Evolutionary conservation across 495 filamentous ascomycete species (phyloP).

Genomic region (Apiosordaria backusii): DNA sequence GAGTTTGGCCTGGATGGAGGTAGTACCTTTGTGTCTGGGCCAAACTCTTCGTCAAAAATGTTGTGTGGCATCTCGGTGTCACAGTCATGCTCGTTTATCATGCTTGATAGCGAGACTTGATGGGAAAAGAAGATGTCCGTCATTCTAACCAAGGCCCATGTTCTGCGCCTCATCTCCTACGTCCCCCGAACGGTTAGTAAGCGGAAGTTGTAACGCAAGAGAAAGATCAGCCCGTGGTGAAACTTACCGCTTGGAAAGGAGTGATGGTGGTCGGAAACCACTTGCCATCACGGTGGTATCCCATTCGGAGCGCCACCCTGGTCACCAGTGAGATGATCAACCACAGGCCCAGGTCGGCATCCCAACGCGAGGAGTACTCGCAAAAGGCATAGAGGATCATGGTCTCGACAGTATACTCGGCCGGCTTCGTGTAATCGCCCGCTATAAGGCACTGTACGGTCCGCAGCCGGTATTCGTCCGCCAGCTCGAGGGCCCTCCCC

Average conservation of each 20-base stretch:
- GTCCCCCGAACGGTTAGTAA: constrained; percentile 6
- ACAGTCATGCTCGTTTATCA: constrained; percentile 77
- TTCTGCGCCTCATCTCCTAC: constrained; percentile 79
- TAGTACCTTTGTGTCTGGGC: constrained; percentile 69
- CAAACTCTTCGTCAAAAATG: constrained; percentile 90
- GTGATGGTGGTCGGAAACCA: constrained; percentile 73
- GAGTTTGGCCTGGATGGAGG: constrained; percentile 68
- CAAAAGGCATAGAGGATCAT: constrained; percentile 81
- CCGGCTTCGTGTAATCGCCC: constrained; percentile 86
- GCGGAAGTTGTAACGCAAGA: background rate
- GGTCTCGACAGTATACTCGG: constrained; percentile 82
- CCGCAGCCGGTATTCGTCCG: constrained; percentile 70
- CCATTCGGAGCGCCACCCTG: constrained; percentile 88
- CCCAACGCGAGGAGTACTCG: constrained; percentile 72
- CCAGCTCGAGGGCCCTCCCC: constrained; percentile 69
- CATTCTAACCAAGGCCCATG: constrained; percentile 82
- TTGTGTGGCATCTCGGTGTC: constrained; percentile 87
- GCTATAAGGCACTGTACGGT: constrained; percentile 84
- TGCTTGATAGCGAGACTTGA: constrained; percentile 80
- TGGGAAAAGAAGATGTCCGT: constrained; percentile 87
- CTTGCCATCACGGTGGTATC: constrained; percentile 88
- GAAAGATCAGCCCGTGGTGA: background rate
- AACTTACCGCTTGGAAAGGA: constrained; percentile 68
- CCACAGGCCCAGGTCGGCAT: constrained; percentile 80
- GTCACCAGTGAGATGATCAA: constrained; percentile 76